Base-by-base conservation (phyloP, 805 yeast genomes). In the Kodamaea hsintzibuensis region DNA sequence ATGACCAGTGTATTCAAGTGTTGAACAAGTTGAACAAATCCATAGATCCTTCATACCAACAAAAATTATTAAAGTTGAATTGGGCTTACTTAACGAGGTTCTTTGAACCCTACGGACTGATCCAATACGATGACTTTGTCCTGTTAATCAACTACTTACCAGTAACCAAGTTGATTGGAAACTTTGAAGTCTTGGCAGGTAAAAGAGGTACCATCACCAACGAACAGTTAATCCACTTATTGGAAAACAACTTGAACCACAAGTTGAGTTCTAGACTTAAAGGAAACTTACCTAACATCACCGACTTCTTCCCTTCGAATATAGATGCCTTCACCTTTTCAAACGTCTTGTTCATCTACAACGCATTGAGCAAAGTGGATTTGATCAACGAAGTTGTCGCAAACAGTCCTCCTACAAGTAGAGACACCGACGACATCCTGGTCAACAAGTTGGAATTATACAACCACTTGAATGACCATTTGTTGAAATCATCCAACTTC, bases 301-400 rank as follows among this genome's bases (percentile, higher is more conserved):
- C 77, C 4, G 76, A 71, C 37, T 76, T 64, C 55, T 76, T 70
- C 61, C 53, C 56, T 12, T 49, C 52, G 9, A 59, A 62, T 37
- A 65, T 67, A 50, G 62, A 65, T 39, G 51, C 64, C 43, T 76
- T 70, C 61, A 68, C 71, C 17, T 68, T 75, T 52, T 60, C 77
- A 45, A 74, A 74, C 60, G 68, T 76, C 17, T 63, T 75, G 55
- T 74, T 74, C 55, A 59, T 76, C 37, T 74, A 74, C 62, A 72
- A 74, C 56, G 60, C 73, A 46, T 70, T 76, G 59, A 69, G 66
- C 57, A 76, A 75, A 57, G 63, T 76, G 50, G 80, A 76, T 60
- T 67, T 76, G 58, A 67, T 76, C 53, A 76, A 76, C 62, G 80
- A 76, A 62, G 77, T 75, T 19, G 69, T 76, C 52, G 80, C 79